Evolutionary conservation across 2,329 filamentous ascomycete species (phyloP), one percentile per base, ranked within the genome.

Genomic region (Leptographium procerum): DNA sequence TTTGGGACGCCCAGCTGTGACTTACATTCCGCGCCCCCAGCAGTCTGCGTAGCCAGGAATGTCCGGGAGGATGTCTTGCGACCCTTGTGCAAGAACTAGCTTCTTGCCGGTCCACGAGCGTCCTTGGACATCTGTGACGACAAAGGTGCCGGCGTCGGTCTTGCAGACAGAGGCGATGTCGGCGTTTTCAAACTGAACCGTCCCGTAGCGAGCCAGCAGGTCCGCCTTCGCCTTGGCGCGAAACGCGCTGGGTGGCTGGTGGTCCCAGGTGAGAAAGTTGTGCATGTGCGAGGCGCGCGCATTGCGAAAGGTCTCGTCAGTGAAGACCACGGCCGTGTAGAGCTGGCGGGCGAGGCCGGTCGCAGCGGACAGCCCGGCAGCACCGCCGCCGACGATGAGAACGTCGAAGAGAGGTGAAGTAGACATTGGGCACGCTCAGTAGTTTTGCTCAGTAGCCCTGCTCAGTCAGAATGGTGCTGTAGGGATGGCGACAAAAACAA

Each of bases 21-120:
- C 73, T 70, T 62, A 80, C 75, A 81, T 78, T 33, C 73, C 72
- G 51, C 66, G 69, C 10, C 71, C 77, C 80, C 80, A 86, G 57
- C 77, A 78, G 47, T 83, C 77, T 0, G 62, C 70, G 61, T 81
- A 85, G 0, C 83, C 82, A 2, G 72, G 65, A 2, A 84, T 76
- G 16, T 76, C 71, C 0, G 77, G 77, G 34, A 77, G 65, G 0
- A 80, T 62, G 61, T 86, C 83, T 28, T 65, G 67, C 0, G 79
- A 71, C 0, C 83, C 83, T 0, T 71, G 80, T 0, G 79, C 82
- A 0, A 86, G 67, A 0, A 82, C 75, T 1, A 86, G 57, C 60
- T 80, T 84, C 52, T 71, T 71, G 0, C 80, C 81, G 11, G 67
- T 62, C 63, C 76, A 84, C 0, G 63, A 65, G 2, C 67, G 64